Evolutionary conservation across 345 rosid genomes (phyloP).

Genomic region (Eucalyptus erythrocorys): DNA sequence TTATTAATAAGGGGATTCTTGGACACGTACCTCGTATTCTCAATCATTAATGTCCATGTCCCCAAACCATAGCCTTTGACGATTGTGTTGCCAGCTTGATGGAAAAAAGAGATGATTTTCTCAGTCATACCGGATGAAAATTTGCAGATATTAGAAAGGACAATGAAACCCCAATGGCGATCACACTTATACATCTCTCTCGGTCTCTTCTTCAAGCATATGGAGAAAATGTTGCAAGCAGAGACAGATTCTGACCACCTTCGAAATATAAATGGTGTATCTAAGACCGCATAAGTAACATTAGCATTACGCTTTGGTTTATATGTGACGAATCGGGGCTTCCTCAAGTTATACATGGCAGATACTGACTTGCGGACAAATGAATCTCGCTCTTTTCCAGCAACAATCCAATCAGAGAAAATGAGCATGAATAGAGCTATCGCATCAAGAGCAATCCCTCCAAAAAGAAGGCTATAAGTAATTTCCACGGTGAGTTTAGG

Average conservation of each 20-base stretch:
- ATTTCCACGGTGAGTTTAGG: not conserved
- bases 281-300: fast-evolving
- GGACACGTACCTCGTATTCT: not conserved
- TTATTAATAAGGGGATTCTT: not conserved
- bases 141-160: not conserved
- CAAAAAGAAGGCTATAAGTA: not conserved
- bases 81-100: fast-evolving
- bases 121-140: not conserved
- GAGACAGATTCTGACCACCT: not conserved
- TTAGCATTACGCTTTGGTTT: fast-evolving
- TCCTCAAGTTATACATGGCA: not conserved
- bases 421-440: not conserved
- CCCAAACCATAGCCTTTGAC: fast-evolving
- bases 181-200: not conserved
- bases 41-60: fast-evolving
- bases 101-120: not conserved
- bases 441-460: not conserved
- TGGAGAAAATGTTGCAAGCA: not conserved
- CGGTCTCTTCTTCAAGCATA: fast-evolving
- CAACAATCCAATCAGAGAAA: not conserved
- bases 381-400: fast-evolving
- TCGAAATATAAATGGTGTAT: not conserved
- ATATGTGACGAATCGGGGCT: not conserved
- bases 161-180: fast-evolving
- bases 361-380: not conserved